Evolutionary conservation across 2,329 filamentous ascomycete genomes (phyloP).

Genomic region (Stemphylium lycopersici): DNA sequence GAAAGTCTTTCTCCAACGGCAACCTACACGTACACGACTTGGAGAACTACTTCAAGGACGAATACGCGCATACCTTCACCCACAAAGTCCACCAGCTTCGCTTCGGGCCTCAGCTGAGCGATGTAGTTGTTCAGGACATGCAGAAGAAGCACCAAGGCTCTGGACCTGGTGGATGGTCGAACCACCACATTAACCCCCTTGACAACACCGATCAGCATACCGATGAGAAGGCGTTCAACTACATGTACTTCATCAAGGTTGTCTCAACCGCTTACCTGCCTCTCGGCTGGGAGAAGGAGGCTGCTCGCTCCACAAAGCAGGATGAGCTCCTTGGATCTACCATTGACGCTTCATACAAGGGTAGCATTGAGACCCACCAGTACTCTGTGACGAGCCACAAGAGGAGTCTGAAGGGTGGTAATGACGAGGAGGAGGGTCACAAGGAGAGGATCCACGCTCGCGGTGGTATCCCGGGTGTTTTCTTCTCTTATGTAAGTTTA

Average conservation of each 20-base stretch:
- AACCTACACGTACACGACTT: conserved; percentile 98
- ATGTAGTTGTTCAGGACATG: conserved; percentile 61
- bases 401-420: conserved; percentile 81
- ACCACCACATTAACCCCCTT: conserved; percentile 90
- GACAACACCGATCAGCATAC: conserved; percentile 80
- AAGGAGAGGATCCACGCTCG: conserved; percentile 87
- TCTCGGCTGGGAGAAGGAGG: conserved; percentile 77
- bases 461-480: conserved; percentile 94
- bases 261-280: conserved; percentile 95
- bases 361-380: conserved; percentile 95
- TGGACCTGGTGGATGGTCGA: conserved; percentile 72
- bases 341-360: conserved; percentile 65
- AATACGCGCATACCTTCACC: conserved; percentile 78
- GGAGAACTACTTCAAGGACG: conserved; percentile 87
- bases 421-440: conserved; percentile 85
- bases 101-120: conserved; percentile 90
- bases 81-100: conserved; percentile 88
- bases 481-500: conserved; percentile 89
- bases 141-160: conserved; percentile 59
- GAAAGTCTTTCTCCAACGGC: conserved; percentile 92
- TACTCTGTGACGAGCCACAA: conserved; percentile 98
- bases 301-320: conserved; percentile 48
- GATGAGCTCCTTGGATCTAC: conserved; percentile 58
- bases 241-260: conserved; percentile 99
- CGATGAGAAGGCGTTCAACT: conserved; percentile 86